Percentiles rank a stretch among this genome's conserved stretches.
Conservation (phyloP, 768 basidiomycete genomes). For the Lentinula aciculospora region DNA sequence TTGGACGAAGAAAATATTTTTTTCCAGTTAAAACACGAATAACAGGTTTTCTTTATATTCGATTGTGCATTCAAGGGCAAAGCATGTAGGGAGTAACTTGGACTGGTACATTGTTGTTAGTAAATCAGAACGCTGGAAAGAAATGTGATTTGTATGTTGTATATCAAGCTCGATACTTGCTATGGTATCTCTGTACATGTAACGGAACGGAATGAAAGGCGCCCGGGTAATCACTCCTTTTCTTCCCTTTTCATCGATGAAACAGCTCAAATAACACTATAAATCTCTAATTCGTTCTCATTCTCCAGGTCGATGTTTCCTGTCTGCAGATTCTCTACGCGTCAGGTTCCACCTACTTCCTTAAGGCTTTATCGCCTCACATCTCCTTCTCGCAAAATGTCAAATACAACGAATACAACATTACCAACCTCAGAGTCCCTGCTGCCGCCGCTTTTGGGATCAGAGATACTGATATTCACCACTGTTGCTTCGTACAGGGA, state of each 20-base stretch:
- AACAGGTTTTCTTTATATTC: neutral
- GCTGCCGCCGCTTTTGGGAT: constrained; percentile 24
- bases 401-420: neutral
- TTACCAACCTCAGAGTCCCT: neutral
- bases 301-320: too few species aligned
- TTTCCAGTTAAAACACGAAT: neutral
- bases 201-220: too few species aligned
- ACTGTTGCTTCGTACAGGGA: constrained; percentile 55
- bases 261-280: too few species aligned
- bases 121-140: too few species aligned
- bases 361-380: neutral
- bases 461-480: constrained; percentile 41
- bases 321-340: too few species aligned
- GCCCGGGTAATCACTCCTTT: too few species aligned
- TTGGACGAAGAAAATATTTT: neutral
- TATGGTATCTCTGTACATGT: too few species aligned
- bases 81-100: neutral
- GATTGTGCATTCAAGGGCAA: neutral
- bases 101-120: neutral
- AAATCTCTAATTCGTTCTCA: too few species aligned
- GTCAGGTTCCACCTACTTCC: too few species aligned
- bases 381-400: neutral
- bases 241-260: too few species aligned
- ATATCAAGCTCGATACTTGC: too few species aligned
- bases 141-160: neutral